Evolutionary conservation across 2,329 filamentous ascomycete species (phyloP).

Genomic region (Stagonosporopsis rhizophila): DNA sequence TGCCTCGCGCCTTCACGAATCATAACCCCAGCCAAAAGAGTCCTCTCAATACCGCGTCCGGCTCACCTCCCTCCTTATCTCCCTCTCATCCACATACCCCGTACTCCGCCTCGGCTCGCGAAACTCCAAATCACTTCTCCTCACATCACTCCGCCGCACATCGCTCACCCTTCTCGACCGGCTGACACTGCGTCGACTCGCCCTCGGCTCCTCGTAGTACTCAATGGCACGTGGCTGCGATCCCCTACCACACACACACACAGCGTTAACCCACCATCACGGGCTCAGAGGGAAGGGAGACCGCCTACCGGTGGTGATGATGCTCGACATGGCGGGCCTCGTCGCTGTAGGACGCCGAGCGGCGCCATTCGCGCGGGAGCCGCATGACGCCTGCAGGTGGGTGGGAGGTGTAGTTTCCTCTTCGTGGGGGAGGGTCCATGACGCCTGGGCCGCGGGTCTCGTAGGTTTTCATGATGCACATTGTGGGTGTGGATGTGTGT

Average conservation of each 20-base stretch:
- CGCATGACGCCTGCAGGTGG: constrained; percentile 43
- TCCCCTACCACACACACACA: constrained; percentile 17
- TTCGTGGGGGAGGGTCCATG: constrained; percentile 41
- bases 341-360: constrained; percentile 25
- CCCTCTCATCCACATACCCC: constrained; percentile 36
- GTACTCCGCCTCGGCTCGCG: constrained; percentile 33
- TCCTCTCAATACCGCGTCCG: constrained; percentile 32
- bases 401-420: constrained; percentile 43
- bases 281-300: neutral
- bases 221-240: constrained; percentile 35
- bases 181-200: constrained; percentile 37
- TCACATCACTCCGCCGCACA: constrained; percentile 24
- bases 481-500: constrained; percentile 19
- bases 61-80: constrained; percentile 39
- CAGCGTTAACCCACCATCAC: too few relatives aligned
- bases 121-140: constrained; percentile 16
- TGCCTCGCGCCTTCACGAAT: neutral
- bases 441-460: constrained; percentile 37
- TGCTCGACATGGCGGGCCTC: constrained; percentile 24
- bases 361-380: constrained; percentile 42
- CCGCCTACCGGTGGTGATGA: neutral
- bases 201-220: constrained; percentile 38
- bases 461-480: constrained; percentile 46
- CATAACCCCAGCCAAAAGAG: neutral
- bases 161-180: constrained; percentile 34